A percentile compares a stretch with the other conserved stretches of the same genome.
Conservation (phyloP, 2,329 filamentous ascomycete genomes). For the Blastomyces gilchristii region DNA sequence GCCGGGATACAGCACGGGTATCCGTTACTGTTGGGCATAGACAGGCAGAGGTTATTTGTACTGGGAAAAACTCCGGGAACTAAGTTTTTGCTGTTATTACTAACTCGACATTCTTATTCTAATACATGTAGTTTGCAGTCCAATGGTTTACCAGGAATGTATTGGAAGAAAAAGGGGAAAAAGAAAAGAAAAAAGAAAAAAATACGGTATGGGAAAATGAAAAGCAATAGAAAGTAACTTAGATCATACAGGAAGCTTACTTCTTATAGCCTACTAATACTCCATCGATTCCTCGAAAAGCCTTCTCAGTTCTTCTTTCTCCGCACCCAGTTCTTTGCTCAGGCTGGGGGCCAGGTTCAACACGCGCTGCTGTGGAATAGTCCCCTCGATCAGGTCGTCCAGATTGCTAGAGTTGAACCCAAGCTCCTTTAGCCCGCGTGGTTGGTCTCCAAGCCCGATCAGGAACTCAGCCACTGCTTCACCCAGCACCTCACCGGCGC, state of each 20-base stretch:
- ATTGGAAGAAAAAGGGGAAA: background rate
- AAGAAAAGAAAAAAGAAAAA: background rate
- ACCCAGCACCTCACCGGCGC: conserved; percentile 75
- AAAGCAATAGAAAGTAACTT: background rate
- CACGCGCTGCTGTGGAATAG: conserved; percentile 82
- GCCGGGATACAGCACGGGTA: too few relatives aligned
- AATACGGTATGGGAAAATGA: background rate
- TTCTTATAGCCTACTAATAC: conserved; percentile 30
- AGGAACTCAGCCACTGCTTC: conserved; percentile 78
- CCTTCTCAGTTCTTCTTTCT: conserved; percentile 59
- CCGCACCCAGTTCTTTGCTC: conserved; percentile 55
- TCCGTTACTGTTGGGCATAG: too few relatives aligned
- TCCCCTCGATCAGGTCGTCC: conserved; percentile 81
- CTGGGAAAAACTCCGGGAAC: background rate
- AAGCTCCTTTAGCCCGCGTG: conserved; percentile 68
- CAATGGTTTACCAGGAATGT: background rate
- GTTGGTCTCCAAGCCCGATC: conserved; percentile 77
- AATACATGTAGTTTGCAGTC: background rate
- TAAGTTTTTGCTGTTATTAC: background rate
- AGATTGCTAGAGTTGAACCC: conserved; percentile 70
- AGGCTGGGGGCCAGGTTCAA: conserved; percentile 83
- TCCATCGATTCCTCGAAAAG: conserved; percentile 57
- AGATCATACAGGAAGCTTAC: background rate
- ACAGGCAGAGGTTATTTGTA: background rate
- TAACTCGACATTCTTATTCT: background rate